Conservation (phyloP, 192 early-diverging fungal genomes). For the Pilaira anomala region DNA sequence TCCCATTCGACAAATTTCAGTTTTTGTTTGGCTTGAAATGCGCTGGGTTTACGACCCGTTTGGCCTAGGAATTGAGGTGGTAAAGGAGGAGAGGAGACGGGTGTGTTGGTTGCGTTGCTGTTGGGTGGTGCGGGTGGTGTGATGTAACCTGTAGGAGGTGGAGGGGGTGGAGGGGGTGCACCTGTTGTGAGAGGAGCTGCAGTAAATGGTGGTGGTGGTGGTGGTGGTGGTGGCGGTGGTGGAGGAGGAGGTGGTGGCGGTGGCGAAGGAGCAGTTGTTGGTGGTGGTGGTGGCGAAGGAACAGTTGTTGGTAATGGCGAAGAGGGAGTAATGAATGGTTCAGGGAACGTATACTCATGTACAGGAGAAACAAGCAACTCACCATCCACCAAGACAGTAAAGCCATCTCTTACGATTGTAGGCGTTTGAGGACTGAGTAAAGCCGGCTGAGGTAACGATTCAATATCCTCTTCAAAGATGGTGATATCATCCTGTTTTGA, state of each 20-base stretch:
- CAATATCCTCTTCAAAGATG: neutral
- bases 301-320: neutral
- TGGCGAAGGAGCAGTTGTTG: slow-evolving; percentile 21
- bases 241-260: slow-evolving; percentile 16
- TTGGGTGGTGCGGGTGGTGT: slow-evolving; percentile 34
- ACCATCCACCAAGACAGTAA: too few species aligned
- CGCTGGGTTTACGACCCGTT: slow-evolving; percentile 27
- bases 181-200: neutral
- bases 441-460: neutral
- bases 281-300: slow-evolving; percentile 27
- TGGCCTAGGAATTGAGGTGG: slow-evolving; percentile 40
- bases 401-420: too few species aligned
- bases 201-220: slow-evolving; percentile 23
- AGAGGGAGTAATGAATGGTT: neutral
- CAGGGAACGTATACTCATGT: neutral
- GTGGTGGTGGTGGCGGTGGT: slow-evolving; percentile 23
- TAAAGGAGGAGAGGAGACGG: slow-evolving; percentile 20
- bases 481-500: neutral
- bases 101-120: neutral
- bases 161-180: slow-evolving; percentile 22
- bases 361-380: too few species aligned
- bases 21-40: slow-evolving; percentile 61
- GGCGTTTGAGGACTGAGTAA: neutral
- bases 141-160: slow-evolving; percentile 15
- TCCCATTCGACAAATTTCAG: slow-evolving; percentile 79